These are phyloP conservation scores for Phylloporus sp. DNA, from an alignment of 768 basidiomycete species.

Conservation along the genomic window DNA sequence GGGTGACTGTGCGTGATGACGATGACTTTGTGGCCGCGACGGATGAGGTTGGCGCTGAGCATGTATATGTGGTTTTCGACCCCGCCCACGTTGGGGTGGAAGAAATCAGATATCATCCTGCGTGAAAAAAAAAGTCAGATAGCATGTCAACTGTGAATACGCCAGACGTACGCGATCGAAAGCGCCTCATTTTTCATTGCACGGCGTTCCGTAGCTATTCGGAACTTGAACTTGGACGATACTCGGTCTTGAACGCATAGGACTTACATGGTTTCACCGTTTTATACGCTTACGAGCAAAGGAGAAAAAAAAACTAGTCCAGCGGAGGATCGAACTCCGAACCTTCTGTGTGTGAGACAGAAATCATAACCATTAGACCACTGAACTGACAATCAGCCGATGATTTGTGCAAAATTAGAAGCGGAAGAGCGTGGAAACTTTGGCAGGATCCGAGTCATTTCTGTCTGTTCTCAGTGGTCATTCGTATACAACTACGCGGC, in stretches of 20 bases:
- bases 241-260: background rate
- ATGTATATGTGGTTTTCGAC: slow-evolving; percentile 97
- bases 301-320: slow-evolving; percentile 24
- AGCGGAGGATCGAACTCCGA: slow-evolving; percentile 36
- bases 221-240: background rate
- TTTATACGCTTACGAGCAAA: background rate
- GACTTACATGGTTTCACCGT: background rate
- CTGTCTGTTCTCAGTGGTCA: too few species aligned
- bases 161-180: slow-evolving; percentile 25
- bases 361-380: slow-evolving; percentile 37
- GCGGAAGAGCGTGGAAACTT: too few species aligned
- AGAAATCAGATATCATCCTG: slow-evolving; percentile 97
- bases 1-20: slow-evolving; percentile 91
- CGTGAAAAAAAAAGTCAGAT: background rate
- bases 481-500: too few species aligned
- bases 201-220: background rate
- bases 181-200: slow-evolving; percentile 26
- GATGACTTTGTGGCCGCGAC: slow-evolving; percentile 87
- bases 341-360: slow-evolving; percentile 37
- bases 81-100: slow-evolving; percentile 89
- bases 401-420: too few species aligned
- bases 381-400: slow-evolving; percentile 28
- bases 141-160: background rate
- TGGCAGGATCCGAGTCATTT: too few species aligned
- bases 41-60: slow-evolving; percentile 77